Base-by-base conservation (phyloP, 768 basidiomycete species). In the Postia placenta region DNA sequence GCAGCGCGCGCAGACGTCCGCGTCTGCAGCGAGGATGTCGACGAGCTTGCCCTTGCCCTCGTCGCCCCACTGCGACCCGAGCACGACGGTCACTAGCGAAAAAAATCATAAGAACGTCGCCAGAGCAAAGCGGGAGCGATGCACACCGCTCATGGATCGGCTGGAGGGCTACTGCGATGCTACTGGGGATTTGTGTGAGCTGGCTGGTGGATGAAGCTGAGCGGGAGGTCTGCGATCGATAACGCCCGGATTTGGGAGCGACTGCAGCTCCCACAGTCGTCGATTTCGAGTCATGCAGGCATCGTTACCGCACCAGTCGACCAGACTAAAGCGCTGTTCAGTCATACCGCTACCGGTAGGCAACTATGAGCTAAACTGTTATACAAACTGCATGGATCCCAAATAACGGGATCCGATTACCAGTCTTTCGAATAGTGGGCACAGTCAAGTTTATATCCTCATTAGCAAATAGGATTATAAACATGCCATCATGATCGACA, bases 1-100 rank as follows among this genome's bases (percentile, higher is more conserved):
- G 65, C 92, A 97, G 41, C 96, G 80, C 17, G 93, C 95, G 60
- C 94, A 98, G 64, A 98, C 66, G 67, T 99, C 96, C 51, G 80
- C 76, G 37, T 94, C 80, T 12, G 87, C 89, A 33, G 93, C 80
- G 56, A 99, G 78, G 62, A 99, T 92, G 66, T 99, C 96, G 50
- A 96, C 96, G 48, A 99, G 82, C 71, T 99, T 98, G 14, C 92
- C 92, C 67, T 91, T 90, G 56, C 91, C 90, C 67, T 92, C 91
- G 64, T 93, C 91, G 40, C 91, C 91, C 91, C 91, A 94, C 62
- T 94, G 91, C 28, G 88, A 70, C 30, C 91, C 91, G 43, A 94
- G 76, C 50, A 94, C 88, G 56, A 87, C 87, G 45, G 83, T 82
- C 54, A 76, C 80, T 73, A 60, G 24, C 6, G 4, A n/a, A 24